These are phyloP conservation scores for Trifolium dubium DNA, from an alignment of 306 rosid genomes.

Conservation along the genomic window DNA sequence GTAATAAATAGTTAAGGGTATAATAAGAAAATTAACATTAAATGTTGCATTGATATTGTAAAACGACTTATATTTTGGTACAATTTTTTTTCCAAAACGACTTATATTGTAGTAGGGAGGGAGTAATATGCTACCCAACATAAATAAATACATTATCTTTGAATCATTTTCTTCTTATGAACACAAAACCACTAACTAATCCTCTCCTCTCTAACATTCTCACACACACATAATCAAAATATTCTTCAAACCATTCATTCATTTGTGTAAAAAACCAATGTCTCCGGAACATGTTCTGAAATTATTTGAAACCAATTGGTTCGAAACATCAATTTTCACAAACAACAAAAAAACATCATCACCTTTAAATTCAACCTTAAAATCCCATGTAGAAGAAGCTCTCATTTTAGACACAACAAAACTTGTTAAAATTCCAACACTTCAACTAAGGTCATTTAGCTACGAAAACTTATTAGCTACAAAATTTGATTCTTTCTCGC, in stretches of 20 bases:
- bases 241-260: constrained; percentile 30
- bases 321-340: constrained; percentile 47
- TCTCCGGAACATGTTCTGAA: constrained; percentile 58
- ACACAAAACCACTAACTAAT: neutral
- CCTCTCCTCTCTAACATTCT: neutral
- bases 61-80: too few relatives aligned
- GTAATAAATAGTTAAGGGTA: too few relatives aligned
- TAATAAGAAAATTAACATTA: too few relatives aligned
- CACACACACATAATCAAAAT: neutral
- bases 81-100: too few relatives aligned
- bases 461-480: constrained; percentile 46
- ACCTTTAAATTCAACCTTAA: constrained; percentile 17
- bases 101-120: too few relatives aligned
- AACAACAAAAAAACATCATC: constrained; percentile 40
- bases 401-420: constrained; percentile 35
- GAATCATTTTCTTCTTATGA: neutral
- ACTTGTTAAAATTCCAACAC: constrained; percentile 36
- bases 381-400: neutral
- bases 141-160: constrained; percentile 14
- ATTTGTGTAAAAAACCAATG: constrained; percentile 41
- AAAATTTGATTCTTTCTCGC: constrained; percentile 38
- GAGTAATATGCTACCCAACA: constrained; percentile 18
- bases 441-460: constrained; percentile 57
- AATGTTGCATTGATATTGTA: too few relatives aligned
- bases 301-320: constrained; percentile 69